These are phyloP conservation scores for Fraxinus sp. DNA, from an alignment of 305 asterid species.

Conservation along the genomic window DNA sequence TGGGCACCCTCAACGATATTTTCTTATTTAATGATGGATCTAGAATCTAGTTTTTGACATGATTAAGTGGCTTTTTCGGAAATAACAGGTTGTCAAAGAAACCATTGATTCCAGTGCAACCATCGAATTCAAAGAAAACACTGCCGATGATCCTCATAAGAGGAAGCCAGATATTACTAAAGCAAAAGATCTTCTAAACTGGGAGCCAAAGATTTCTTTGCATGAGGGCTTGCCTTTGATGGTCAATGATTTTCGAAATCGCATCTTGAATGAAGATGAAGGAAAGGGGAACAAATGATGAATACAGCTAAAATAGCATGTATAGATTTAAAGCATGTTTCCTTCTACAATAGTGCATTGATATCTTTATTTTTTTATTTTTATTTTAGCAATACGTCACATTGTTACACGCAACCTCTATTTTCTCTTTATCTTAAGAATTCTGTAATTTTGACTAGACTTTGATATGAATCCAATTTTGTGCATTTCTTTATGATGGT, in stretches of 20 bases:
- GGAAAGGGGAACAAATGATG: conserved; percentile 39
- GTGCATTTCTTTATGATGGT: not conserved
- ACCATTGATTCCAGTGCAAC: conserved; percentile 47
- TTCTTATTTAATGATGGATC: not conserved
- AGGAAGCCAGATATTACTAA: conserved; percentile 90
- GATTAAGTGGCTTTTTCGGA: not conserved
- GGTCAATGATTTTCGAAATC: conserved; percentile 71
- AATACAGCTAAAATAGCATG: conserved; percentile 27
- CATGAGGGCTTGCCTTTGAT: conserved; percentile 85
- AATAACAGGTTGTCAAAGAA: conserved; percentile 52
- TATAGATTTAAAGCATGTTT: conserved; percentile 38
- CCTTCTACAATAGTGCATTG: conserved; percentile 25
- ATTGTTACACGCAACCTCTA: conserved; percentile 12
- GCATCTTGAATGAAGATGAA: conserved; percentile 53
- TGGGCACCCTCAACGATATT: not conserved
- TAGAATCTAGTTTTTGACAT: not conserved
- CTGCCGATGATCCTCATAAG: conserved; percentile 96
- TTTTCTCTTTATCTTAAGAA: not conserved
- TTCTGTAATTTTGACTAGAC: conserved; percentile 31
- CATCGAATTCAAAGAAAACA: conserved; percentile 55
- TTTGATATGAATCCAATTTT: conserved; percentile 8
- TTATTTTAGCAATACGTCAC: conserved; percentile 21
- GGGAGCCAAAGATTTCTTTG: conserved; percentile 89
- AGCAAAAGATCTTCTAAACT: conserved; percentile 84
- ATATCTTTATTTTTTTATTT: conserved; percentile 22